phyloP scores from a whole-genome alignment of 129 eudicot species.

The Flaveria trinervia region DNA sequence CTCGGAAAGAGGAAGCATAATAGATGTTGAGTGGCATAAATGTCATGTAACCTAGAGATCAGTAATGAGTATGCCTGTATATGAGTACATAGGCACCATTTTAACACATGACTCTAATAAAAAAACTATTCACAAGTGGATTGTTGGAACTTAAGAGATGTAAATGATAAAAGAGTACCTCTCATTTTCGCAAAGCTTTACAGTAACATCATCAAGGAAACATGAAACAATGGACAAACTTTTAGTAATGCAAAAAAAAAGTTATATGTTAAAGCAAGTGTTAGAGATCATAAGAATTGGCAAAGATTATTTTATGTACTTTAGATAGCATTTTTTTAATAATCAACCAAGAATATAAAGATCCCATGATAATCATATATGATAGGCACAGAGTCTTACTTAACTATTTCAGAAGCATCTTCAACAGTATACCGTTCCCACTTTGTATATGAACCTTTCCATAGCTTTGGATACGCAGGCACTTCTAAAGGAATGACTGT shows the following conservation, averaged over 20 bases:
- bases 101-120: background rate
- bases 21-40: background rate
- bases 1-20: constrained; percentile 8
- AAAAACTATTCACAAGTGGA: constrained; percentile 16
- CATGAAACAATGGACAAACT: constrained; percentile 38
- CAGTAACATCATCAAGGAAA: constrained; percentile 26
- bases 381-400: constrained; percentile 46
- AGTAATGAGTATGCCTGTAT: background rate
- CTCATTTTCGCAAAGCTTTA: constrained; percentile 88
- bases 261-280: background rate
- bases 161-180: constrained; percentile 49
- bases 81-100: constrained; percentile 2
- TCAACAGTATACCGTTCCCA: constrained; percentile 97
- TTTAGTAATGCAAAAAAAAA: constrained; percentile 29
- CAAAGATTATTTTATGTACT: background rate
- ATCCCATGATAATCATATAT: background rate
- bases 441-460: constrained; percentile 91
- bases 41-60: background rate
- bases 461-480: constrained; percentile 81
- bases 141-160: constrained; percentile 16
- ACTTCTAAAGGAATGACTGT: constrained; percentile 95
- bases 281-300: background rate
- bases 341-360: background rate
- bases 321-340: background rate
- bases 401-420: constrained; percentile 86